Percentiles rank a stretch among this genome's conserved stretches.
Evolutionary conservation across 1,284 basidiomycete genomes (phyloP).

Genomic region (Rhodotorula sp.): DNA sequence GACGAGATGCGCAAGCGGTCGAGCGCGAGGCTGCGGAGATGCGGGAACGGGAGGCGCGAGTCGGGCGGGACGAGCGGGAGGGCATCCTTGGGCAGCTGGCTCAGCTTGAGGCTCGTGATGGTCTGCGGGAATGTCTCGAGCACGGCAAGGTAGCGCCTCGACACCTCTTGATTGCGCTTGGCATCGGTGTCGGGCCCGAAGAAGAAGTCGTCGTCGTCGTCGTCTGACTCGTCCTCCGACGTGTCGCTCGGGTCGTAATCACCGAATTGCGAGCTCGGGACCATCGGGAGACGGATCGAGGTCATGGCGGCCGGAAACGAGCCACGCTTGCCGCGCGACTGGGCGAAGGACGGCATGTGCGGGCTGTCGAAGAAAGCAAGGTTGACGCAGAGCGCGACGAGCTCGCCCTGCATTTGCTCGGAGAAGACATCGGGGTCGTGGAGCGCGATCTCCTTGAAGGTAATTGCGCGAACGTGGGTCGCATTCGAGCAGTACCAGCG

Average conservation of each 20-base stretch:
- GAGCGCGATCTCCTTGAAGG: slow-evolving; percentile 1
- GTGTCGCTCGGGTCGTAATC: background rate
- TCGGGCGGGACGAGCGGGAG: background rate
- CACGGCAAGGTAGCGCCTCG: background rate
- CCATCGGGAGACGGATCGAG: background rate
- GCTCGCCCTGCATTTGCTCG: slow-evolving; percentile 21
- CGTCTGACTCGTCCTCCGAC: background rate
- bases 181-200: too few species aligned
- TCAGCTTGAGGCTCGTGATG: slow-evolving; percentile 1
- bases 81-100: background rate
- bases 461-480: too few species aligned
- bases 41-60: background rate
- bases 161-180: background rate
- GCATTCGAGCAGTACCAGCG: background rate
- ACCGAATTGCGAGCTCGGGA: background rate
- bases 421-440: background rate
- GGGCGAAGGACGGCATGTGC: background rate
- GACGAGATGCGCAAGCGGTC: slow-evolving; percentile 1
- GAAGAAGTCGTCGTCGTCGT: background rate
- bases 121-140: background rate
- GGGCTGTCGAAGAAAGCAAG: slow-evolving; percentile 14
- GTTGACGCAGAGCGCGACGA: slow-evolving; percentile 12
- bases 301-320: slow-evolving; percentile 11
- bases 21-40: slow-evolving; percentile 7
- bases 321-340: background rate